Evolutionary conservation across 805 yeast genomes (phyloP), one percentile per base, ranked within the genome.

Genomic region (Komagataella mondaviorum): DNA sequence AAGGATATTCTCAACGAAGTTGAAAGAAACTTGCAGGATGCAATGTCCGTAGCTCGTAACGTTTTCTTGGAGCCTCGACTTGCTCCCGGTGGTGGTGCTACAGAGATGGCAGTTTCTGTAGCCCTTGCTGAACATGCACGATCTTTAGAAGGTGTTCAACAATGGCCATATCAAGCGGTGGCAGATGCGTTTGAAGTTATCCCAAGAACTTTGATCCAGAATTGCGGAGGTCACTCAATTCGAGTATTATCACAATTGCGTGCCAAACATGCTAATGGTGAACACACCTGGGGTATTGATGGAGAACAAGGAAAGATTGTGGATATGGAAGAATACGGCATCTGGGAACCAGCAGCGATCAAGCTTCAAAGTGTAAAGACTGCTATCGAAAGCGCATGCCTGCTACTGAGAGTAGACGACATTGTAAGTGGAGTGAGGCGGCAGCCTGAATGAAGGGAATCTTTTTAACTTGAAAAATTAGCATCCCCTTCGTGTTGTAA

Each of bases 51-150:
- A 48, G 83, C 98, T 17, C 81, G 96, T 67, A 93, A 93, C 63
- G 96, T 93, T 43, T 77, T 88, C 75, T 82, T 91, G 59, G 96
- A 91, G 66, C 99, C 99, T 50, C 80, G 90, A 46, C 77, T 93
- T 63, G 78, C 96, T 2, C 99, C 99, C 49, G 99, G 99, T 61
- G 99, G 99, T 55, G 99, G 99, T 60, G 99, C 99, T 51, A 91
- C 97, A 24, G 99, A 93, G 71, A 93, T 93, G 98, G 98, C 98
- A 2, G 89, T 93, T 45, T 77, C 91, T 54, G 97, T 93, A 30
- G 80, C 76, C 57, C 75, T 93, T 54, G 78, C 96, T 16, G 96
- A 90, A 65, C 84, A 80, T 70, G 96, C 98, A 49, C 91, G 89
- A 72, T 76, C 81, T 49, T 79, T 93, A 58, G 96, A 89, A 66